A percentile compares a stretch with the other conserved stretches of the same genome.
Conservation (phyloP, 805 yeast genomes). For the Barnettozyma salicaria region DNA sequence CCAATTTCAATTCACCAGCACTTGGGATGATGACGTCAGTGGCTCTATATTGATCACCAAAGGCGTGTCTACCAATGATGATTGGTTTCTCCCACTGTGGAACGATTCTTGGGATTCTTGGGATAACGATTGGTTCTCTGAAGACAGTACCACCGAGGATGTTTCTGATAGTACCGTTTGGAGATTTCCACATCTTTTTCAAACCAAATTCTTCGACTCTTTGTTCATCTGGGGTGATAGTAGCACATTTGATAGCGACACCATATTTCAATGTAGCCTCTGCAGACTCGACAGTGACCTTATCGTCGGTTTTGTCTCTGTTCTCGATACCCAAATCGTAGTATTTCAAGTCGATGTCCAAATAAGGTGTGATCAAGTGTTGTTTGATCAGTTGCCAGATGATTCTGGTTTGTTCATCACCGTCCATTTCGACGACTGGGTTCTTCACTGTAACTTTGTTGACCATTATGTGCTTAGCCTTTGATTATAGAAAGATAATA, state of each 20-base stretch:
- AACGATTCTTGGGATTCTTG: constrained; percentile 78
- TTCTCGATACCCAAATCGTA: constrained; percentile 84
- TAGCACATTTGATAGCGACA: constrained; percentile 96
- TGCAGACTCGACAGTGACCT: constrained; percentile 87
- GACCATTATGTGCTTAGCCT: constrained; percentile 15
- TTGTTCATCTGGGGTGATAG: constrained; percentile 97
- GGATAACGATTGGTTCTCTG: constrained; percentile 93
- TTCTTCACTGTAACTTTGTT: constrained; percentile 71
- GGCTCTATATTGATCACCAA: constrained; percentile 95
- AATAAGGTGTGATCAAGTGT: constrained; percentile 75
- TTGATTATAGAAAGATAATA: background rate
- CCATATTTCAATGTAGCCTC: constrained; percentile 81
- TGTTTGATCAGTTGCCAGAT: constrained; percentile 91
- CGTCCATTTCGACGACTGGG: constrained; percentile 96
- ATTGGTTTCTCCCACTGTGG: constrained; percentile 95
- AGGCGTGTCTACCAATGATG: constrained; percentile 95
- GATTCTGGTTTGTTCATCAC: constrained; percentile 96
- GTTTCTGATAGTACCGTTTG: constrained; percentile 95
- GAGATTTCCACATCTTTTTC: constrained; percentile 96
- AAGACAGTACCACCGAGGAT: constrained; percentile 94
- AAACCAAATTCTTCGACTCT: constrained; percentile 85
- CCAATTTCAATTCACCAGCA: constrained; percentile 74
- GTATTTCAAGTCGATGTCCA: constrained; percentile 84
- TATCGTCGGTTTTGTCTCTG: constrained; percentile 83
- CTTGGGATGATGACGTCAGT: constrained; percentile 76